phyloP scores from a whole-genome alignment of 805 yeast genomes.

The Ogataea thermomethanolica region DNA sequence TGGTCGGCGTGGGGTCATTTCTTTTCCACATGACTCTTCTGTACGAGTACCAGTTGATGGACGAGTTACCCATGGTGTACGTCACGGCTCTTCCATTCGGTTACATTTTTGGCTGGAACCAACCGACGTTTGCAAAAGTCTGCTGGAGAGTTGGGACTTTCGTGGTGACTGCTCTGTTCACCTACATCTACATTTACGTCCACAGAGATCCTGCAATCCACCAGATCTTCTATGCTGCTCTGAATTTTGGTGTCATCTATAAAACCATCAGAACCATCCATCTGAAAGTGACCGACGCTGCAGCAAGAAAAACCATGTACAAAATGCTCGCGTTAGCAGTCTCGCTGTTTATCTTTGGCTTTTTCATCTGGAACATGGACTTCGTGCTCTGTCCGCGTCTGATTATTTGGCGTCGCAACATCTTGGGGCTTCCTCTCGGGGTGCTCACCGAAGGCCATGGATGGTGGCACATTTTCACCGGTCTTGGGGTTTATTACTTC shows the following conservation, averaged over 20 bases:
- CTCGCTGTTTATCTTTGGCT: conserved; percentile 62
- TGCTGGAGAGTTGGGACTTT: conserved; percentile 29
- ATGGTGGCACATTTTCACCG: conserved; percentile 94
- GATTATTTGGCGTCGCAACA: conserved; percentile 51
- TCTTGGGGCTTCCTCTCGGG: conserved; percentile 79
- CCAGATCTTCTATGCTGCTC: conserved; percentile 76
- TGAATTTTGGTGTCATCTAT: conserved; percentile 70
- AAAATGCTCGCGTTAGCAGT: conserved; percentile 30
- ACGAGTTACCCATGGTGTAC: conserved; percentile 97
- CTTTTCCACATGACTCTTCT: conserved; percentile 92
- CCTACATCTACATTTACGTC: conserved; percentile 61
- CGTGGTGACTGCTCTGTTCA: conserved; percentile 44
- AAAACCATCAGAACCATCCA: conserved; percentile 41
- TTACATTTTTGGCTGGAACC: conserved; percentile 33
- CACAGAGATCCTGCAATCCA: conserved; percentile 84
- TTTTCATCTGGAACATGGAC: conserved; percentile 84
- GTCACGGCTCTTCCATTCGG: conserved; percentile 91
- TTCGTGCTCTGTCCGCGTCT: conserved; percentile 69
- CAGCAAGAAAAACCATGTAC: conserved; percentile 23
- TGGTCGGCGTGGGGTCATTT: conserved; percentile 94
- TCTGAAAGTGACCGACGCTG: conserved; percentile 19
- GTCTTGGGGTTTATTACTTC: conserved; percentile 83
- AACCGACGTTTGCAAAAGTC: conserved; percentile 15
- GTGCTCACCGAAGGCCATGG: conserved; percentile 87
- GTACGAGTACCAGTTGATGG: conserved; percentile 86